phyloP scores from a whole-genome alignment of 2,329 filamentous ascomycete genomes.

The Cercospora berteroae region DNA sequence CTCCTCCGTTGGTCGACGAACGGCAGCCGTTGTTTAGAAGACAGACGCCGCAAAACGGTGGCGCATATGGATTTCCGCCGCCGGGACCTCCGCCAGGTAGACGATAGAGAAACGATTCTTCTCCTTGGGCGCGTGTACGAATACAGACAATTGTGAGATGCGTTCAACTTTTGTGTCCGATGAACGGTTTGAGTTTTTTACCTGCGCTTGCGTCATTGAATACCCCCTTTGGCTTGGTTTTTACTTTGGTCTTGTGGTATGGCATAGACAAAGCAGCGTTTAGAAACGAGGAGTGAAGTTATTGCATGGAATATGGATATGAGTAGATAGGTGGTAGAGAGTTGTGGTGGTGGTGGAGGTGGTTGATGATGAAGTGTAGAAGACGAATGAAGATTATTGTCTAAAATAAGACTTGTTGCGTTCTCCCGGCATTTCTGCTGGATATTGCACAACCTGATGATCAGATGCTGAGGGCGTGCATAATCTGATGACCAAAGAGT shows the following conservation, averaged over 20 bases:
- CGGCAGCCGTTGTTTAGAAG: slow-evolving; percentile 11
- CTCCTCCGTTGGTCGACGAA: neutral
- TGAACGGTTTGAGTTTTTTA: neutral
- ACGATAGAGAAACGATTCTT: neutral
- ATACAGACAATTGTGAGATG: neutral
- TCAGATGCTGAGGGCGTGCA: too few species aligned
- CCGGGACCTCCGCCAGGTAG: neutral
- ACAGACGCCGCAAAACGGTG: slow-evolving; percentile 8
- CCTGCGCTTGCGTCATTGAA: neutral
- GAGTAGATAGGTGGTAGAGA: neutral
- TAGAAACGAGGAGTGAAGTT: neutral
- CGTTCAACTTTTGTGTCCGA: neutral
- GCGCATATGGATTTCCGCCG: slow-evolving; percentile 1
- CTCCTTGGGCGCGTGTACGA: neutral
- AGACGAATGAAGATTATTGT: neutral
- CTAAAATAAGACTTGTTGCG: too few species aligned
- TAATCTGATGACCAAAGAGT: too few species aligned
- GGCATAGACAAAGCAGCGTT: neutral
- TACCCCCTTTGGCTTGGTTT: neutral
- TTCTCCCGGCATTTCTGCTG: too few species aligned
- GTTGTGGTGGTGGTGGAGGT: neutral
- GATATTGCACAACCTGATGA: too few species aligned
- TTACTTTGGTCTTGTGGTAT: neutral
- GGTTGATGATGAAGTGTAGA: neutral
- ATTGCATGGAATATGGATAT: neutral